Evolutionary conservation across 306 rosid genomes (phyloP).

Genomic region (Dalbergia cochinchinensis): DNA sequence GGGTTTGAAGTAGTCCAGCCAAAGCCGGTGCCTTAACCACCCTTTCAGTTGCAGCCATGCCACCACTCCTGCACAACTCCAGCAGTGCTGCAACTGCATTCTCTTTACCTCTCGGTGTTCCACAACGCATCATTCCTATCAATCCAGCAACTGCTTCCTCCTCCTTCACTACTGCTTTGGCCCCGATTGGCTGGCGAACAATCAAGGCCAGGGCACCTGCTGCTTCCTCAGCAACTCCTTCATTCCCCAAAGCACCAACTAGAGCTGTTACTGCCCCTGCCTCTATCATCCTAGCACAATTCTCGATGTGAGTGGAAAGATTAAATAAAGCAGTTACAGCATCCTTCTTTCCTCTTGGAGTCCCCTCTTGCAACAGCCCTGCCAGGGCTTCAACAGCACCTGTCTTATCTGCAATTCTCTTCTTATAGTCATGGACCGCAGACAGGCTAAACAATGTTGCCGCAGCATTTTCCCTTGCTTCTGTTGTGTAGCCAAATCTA

Average conservation of each 20-base stretch:
- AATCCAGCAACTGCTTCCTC: constrained; percentile 72
- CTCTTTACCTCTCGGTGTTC: constrained; percentile 85
- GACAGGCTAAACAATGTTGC: constrained; percentile 92
- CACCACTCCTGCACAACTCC: constrained; percentile 84
- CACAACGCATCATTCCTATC: constrained; percentile 81
- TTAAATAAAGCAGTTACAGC: constrained; percentile 87
- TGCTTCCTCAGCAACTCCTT: constrained; percentile 87
- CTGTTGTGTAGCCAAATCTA: constrained; percentile 77
- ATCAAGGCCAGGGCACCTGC: constrained; percentile 87
- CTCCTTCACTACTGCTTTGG: constrained; percentile 69
- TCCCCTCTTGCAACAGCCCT: constrained; percentile 68
- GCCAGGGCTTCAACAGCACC: constrained; percentile 87
- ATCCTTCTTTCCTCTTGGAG: constrained; percentile 86
- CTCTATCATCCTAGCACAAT: constrained; percentile 69
- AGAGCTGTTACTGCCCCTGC: constrained; percentile 76
- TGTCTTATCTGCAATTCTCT: constrained; percentile 72
- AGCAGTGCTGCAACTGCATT: constrained; percentile 91
- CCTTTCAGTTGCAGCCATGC: constrained; percentile 70
- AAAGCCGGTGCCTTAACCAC: constrained; percentile 78
- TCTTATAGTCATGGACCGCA: constrained; percentile 82
- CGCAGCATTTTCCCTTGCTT: constrained; percentile 90
- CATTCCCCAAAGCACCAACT: constrained; percentile 72
- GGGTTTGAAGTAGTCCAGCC: constrained; percentile 75
- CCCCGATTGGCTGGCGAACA: constrained; percentile 76
- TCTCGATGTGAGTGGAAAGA: constrained; percentile 77